phyloP scores from a whole-genome alignment of 2,329 filamentous ascomycete genomes.

The Diaporthe sp. region DNA sequence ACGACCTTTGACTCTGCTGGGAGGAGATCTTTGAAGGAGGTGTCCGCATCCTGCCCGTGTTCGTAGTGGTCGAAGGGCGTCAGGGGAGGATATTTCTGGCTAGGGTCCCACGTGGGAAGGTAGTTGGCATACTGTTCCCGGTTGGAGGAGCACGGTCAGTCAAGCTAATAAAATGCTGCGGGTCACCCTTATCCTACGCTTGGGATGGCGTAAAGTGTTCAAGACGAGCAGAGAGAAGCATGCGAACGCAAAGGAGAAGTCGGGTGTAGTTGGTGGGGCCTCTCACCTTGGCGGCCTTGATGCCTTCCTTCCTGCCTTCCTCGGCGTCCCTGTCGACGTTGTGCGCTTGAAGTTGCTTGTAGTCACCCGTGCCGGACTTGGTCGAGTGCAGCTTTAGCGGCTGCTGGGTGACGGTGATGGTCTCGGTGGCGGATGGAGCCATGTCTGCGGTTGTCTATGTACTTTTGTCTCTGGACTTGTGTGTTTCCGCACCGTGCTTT shows the following conservation, averaged over 20 bases:
- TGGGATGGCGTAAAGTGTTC: not conserved
- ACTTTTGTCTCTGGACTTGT: not conserved
- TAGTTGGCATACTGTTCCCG: constrained; percentile 70
- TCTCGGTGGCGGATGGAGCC: constrained; percentile 53
- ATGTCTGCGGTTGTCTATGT: constrained; percentile 61
- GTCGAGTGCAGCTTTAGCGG: constrained; percentile 56
- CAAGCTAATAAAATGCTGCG: not conserved
- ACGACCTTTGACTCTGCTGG: constrained; percentile 59
- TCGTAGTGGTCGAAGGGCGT: constrained; percentile 77
- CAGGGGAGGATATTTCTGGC: constrained; percentile 71
- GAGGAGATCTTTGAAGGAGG: constrained; percentile 73
- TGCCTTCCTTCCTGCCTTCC: constrained; percentile 41
- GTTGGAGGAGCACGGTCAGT: not conserved
- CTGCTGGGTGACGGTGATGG: constrained; percentile 45
- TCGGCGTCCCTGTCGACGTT: constrained; percentile 42
- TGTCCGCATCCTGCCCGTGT: constrained; percentile 78
- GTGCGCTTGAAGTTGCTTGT: constrained; percentile 43
- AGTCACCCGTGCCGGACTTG: constrained; percentile 47
- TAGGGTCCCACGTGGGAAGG: constrained; percentile 73
- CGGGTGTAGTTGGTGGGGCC: not conserved
- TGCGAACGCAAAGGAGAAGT: not conserved
- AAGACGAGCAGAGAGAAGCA: not conserved
- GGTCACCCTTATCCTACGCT: not conserved
- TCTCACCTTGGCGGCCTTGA: constrained; percentile 42
- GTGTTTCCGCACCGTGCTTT: not conserved